Base-by-base conservation (phyloP, 768 basidiomycete species). In the Amyloporia xantha region DNA sequence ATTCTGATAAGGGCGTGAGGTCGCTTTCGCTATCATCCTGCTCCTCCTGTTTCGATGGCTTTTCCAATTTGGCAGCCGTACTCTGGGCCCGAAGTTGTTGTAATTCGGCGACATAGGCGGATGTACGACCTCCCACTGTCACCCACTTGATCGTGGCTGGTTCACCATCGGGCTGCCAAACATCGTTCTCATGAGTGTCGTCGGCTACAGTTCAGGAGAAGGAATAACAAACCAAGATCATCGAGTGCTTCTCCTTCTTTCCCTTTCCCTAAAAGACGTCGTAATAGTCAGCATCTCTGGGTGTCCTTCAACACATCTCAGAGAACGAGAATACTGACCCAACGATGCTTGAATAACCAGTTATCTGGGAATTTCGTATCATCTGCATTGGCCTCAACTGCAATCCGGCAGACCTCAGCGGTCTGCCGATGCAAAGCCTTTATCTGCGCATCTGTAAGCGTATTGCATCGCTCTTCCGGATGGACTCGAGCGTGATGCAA, bases 41-140 rank as follows among this genome's bases (percentile, higher is more conserved):
- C 10, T 41, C 47, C 17, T 48, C 37, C 45, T 49, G 47, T 17
- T 37, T 30, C 28, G 11, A 13, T 21, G 12, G 38, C 15, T 5
- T 24, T 24, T 21, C 21, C 41, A 10, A 5, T 23, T 21, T 17
- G 19, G 9, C 41, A 42, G 5, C 10, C 10, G 7, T 26, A 17
- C 19, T 26, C 25, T 26, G 41, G 19, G 23, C 20, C 5, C 5
- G 23, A 11, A 42, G 59, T 24, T 61, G 58, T 61, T 88, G 87
- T 9, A 88, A 66, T 63, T 88, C 78, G 11, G 61, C 59, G 6
- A 89, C 80, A 55, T 74, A 83, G 12, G 87, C 87, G 2, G 86
- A 86, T 6, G 87, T 89, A 13, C 86, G 73, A 2, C 87, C 86
- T 15, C 84, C 85, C 6, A 91, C 82, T 4, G 80, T 86, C 47